A percentile compares a stretch with the other conserved stretches of the same genome.
Evolutionary conservation across 75 land plant genomes (phyloP).

Genomic region (Pseudotsuga menziesii): DNA sequence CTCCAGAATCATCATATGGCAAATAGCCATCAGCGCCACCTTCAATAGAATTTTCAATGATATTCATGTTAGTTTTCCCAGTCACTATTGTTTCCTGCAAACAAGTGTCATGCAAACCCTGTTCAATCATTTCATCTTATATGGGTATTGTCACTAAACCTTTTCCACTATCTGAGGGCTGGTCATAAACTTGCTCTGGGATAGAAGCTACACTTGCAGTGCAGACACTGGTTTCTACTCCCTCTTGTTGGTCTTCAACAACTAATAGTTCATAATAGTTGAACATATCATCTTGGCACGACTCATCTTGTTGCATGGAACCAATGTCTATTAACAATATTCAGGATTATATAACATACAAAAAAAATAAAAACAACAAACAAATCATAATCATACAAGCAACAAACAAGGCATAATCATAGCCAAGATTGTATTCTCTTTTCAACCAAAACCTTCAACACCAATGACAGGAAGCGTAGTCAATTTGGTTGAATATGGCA

Average conservation of each 20-base stretch:
- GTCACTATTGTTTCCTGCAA: not conserved
- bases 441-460: too few relatives aligned
- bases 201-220: too few relatives aligned
- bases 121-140: not conserved
- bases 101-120: not conserved
- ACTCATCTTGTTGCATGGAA: not conserved
- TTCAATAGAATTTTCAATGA: not conserved
- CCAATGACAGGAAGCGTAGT: too few relatives aligned
- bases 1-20: too few relatives aligned
- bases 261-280: not conserved
- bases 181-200: not conserved
- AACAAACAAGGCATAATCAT: not conserved
- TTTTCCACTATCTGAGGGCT: not conserved
- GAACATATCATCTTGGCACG: slow-evolving; percentile 1
- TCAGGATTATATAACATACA: not conserved
- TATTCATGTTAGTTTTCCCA: not conserved
- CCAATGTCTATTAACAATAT: not conserved
- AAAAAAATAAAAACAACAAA: not conserved
- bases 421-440: too few relatives aligned
- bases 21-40: not conserved
- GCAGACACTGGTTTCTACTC: too few relatives aligned
- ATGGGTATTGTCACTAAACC: too few relatives aligned
- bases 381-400: not conserved
- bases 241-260: too few relatives aligned
- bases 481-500: not conserved